These are phyloP conservation scores for Paecilomyces sp. DNA, from an alignment of 2,329 filamentous ascomycete genomes.

Conservation along the genomic window DNA sequence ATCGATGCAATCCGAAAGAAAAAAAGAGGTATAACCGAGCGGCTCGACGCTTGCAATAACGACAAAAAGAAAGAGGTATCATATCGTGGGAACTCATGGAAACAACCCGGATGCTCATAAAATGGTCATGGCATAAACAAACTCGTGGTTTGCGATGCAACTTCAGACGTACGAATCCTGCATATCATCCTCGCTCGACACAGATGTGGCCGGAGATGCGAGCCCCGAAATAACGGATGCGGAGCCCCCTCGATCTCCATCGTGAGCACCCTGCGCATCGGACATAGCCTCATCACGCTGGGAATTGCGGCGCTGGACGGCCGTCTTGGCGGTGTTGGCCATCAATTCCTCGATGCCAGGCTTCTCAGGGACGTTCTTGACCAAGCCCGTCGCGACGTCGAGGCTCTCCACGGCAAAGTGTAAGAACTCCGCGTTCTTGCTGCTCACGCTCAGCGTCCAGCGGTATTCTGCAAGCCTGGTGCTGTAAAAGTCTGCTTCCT, in stretches of 20 bases:
- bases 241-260: conserved; percentile 13
- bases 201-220: conserved; percentile 29
- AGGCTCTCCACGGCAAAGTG: conserved; percentile 69
- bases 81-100: background rate
- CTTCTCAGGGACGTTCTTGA: conserved; percentile 65
- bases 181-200: conserved; percentile 22
- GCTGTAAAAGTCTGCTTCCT: conserved; percentile 91
- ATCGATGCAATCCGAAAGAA: background rate
- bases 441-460: conserved; percentile 86
- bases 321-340: conserved; percentile 21
- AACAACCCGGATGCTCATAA: background rate
- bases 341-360: conserved; percentile 49
- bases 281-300: conserved; percentile 19
- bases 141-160: background rate
- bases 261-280: conserved; percentile 13
- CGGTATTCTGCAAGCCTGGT: conserved; percentile 79
- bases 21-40: background rate
- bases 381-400: conserved; percentile 62
- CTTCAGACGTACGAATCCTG: conserved; percentile 13
- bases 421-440: conserved; percentile 54
- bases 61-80: background rate
- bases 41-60: background rate
- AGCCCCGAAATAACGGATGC: conserved; percentile 32
- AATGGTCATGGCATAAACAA: background rate
- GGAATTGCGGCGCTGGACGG: conserved; percentile 10